phyloP scores from a whole-genome alignment of 1,284 basidiomycete species.

The Irpex lacteus region DNA sequence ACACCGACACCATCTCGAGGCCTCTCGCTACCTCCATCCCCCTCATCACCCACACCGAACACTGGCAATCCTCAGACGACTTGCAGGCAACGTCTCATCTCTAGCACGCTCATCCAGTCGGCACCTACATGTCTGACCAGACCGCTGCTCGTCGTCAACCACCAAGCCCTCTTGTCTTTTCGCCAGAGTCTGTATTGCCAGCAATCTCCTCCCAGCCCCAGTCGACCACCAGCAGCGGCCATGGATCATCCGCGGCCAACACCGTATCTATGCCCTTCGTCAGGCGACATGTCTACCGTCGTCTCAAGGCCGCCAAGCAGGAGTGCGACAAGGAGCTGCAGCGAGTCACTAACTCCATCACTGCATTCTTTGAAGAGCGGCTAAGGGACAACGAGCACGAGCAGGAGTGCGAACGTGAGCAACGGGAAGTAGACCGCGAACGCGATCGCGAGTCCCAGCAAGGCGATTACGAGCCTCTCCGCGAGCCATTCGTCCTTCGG shows the following conservation, averaged over 20 bases:
- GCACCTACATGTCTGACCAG: constrained; percentile 59
- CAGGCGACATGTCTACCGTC: constrained; percentile 88
- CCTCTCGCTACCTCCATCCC: not conserved
- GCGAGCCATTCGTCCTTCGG: constrained; percentile 59
- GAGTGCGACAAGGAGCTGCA: constrained; percentile 95
- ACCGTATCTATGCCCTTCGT: constrained; percentile 91
- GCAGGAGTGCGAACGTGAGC: constrained; percentile 58
- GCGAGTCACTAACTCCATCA: constrained; percentile 91
- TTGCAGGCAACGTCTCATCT: constrained; percentile 15
- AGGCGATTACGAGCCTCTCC: constrained; percentile 45
- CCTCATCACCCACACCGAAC: constrained; percentile 3
- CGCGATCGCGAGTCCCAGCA: constrained; percentile 46
- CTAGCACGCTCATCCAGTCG: constrained; percentile 17
- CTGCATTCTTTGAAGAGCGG: constrained; percentile 89
- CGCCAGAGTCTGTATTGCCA: constrained; percentile 60
- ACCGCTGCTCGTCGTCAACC: constrained; percentile 60
- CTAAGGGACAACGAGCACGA: constrained; percentile 73
- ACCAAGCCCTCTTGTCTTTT: constrained; percentile 75
- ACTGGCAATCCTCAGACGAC: constrained; percentile 11
- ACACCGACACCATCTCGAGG: constrained; percentile 12
- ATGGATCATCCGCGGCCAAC: constrained; percentile 54
- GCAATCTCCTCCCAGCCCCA: constrained; percentile 43
- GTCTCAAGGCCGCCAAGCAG: constrained; percentile 91
- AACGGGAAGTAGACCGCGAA: constrained; percentile 46
- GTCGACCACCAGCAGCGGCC: constrained; percentile 33